Evolutionary conservation across 352 stramenopile species (phyloP), one percentile per base, ranked within the genome.

Genomic region (Phytophthora idaei): DNA sequence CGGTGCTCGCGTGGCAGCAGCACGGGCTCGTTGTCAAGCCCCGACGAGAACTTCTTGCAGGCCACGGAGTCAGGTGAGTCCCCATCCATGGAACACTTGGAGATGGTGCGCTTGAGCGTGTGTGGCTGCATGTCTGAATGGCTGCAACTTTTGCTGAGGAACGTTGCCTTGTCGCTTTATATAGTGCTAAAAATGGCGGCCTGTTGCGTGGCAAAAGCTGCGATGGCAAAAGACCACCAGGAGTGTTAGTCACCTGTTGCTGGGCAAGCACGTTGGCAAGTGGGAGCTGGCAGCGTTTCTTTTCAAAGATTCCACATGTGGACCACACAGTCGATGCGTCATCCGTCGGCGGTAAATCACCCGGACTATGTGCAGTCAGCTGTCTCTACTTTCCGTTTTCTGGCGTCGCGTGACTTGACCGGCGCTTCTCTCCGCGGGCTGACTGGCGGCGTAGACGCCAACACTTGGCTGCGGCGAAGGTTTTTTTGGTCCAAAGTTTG

Each of bases 21-120:
- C 61, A 92, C 74, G 0, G 81, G 63, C 51, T 85, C 74, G 44
- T 57, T 63, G 28, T 70, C 64, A 41, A 69, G 49, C 5, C 58
- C 56, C 12, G 77, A 64, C 25, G 76, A 80, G 4, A 88, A 64
- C 50, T 83, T 83, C 60, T 90, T 91, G 52, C 67, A 68, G 17
- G 69, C 70, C 39, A 77, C 47, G 44, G 59, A 61, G 50, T 60
- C 59, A 39, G 50, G 39, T 29, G 31, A 41, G 55, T 70, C 75
- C 25, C 52, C 66, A 58, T 83, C 74, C 69, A 92, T 82, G 28
- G 77, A 80, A 57, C 81, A 92, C 71, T 92, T 90, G 61, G 83
- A 92, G 71, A 92, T 90, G 25, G 83, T 92, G 60, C 83, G 81
- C 69, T 92, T 92, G 49, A 92, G 81, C 46, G 63, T 69, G 34